Base-by-base conservation (phyloP, 345 rosid genomes). In the Corymbia maculata region DNA sequence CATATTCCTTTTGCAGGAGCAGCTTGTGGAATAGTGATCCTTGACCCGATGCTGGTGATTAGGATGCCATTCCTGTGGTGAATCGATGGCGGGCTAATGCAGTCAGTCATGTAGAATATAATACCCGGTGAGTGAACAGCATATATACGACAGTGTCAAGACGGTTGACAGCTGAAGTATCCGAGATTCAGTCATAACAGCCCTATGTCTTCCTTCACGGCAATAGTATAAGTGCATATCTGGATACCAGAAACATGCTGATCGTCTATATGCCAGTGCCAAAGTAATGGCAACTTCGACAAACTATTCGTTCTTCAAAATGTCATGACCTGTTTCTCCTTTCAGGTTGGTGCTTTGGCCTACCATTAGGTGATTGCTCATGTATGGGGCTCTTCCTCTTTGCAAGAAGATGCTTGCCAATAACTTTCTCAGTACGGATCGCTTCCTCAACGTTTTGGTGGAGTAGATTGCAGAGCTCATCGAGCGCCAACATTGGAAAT, bases 401-500 rank as follows among this genome's bases (percentile, higher is more conserved):
- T 1, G 93, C 92, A 55, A 85, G 86, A 68, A 96, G 92, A 49
- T 30, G 92, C 10, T 92, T 90, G 79, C 92, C 91, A 91, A 97
- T 96, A 66, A 85, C 92, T 79, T 92, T 91, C 92, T 95, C 93
- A 12, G 94, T 86, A 51, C 90, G 86, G 86, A 96, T 90, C 51
- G 96, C 96, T 93, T 97, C 98, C 70, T 90, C 88, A 57, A 95
- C 92, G 91, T 95, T 95, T 88, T 89, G 89, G 59, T 70, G 90
- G 53, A 91, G 95, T 86, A 90, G 92, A 19, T 52, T 86, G 92
- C 99, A 96, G 51, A 96, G 95, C 85, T 95, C 99, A 51, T 96
- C 99, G 51, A 97, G 94, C 19, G 99, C 97, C 80, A 97, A 89
- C 99, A 97, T 95, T 8, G 99, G 92, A 91, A 97, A 96, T n/a